Base-by-base conservation (phyloP, 805 yeast genomes). In the Saturnispora sanitii region DNA sequence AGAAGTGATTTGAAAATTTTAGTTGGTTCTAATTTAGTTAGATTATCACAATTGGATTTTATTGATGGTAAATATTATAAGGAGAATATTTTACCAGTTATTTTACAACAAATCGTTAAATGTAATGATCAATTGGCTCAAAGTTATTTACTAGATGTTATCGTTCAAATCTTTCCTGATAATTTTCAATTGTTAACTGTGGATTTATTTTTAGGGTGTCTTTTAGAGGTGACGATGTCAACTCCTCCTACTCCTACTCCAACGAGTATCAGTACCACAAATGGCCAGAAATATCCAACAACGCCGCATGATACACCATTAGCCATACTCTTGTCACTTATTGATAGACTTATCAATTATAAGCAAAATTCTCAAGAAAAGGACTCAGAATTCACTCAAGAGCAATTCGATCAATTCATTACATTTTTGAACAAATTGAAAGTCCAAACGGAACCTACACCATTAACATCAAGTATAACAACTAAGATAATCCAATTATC, bases 111-210 rank as follows among this genome's bases (percentile, higher is more conserved):
- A 59, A 80, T 90, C 28, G 77, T 88, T 11, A 96, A 88, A 57
- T 92, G 97, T 57, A 73, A 83, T 45, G 98, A 92, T 56, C 79
- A 77, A 22, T 70, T 92, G 45, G 96, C 97, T 4, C 98, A 92
- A 62, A 88, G 82, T 54, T 92, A 92, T 56, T 63, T 92, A 43
- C 67, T 88, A 37, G 98, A 92, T 55, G 95, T 92, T 11, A 70
- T 92, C 40, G 81, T 88, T 41, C 96, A 90, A 57, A 94, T 88
- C 2, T 92, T 92, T 64, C 96, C 97, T 1, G 96, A 85, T 53
- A 85, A 82, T 47, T 90, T 82, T 58, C 97, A 92, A 53, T 62
- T 87, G 45, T 69, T 69, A 17, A 84, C 96, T 0, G 65, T 92
- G 50, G 77, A 78, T 40, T 62, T 65, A 25, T 75, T 83, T 48